Evolutionary conservation across 805 yeast species (phyloP), one percentile per base, ranked within the genome.

Genomic region (Suhomyces sp.): DNA sequence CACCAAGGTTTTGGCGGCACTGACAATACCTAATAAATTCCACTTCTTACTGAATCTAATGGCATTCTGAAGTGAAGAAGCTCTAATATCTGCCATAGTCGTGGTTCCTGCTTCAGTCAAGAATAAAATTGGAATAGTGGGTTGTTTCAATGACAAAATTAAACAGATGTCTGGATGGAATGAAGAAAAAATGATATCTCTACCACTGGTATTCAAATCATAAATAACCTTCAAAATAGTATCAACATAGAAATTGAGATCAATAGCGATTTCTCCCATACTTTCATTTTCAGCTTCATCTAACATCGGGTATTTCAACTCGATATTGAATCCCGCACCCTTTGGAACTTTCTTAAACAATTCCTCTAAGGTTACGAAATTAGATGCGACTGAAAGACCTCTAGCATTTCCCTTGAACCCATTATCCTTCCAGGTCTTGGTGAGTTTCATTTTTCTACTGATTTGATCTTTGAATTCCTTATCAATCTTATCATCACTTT

Each of bases 141-240:
- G 97, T 61, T 90, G 98, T 57, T 91, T 91, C 61, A 91, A 65
- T 2, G 95, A 83, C 26, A 91, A 65, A 70, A 88, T 68, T 35
- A 86, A 60, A 60, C 98, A 91, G 20, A 88, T 76, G 56, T 91
- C 98, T 0, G 98, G 98, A 53, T 91, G 95, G 73, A 91, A 91
- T 2, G 95, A 85, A 2, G 96, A 87, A 51, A 91, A 86, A 13
- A 91, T 81, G 27, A 91, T 76, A 56, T 91, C 96, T 47, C 98
- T 72, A 6, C 88, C 90, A 24, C 76, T 68, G 6, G 80, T 79
- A 57, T 84, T 71, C 40, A 86, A 95, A 42, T 68, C 72, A 54
- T 83, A 90, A 11, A 91, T 91, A 18, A 72, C 74, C 47, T 83
- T 70, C 46, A 91, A 70, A 12, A 91, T 85, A 0, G 95, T 86